phyloP scores from a whole-genome alignment of 345 rosid genomes.

The Lepidium didymum region DNA sequence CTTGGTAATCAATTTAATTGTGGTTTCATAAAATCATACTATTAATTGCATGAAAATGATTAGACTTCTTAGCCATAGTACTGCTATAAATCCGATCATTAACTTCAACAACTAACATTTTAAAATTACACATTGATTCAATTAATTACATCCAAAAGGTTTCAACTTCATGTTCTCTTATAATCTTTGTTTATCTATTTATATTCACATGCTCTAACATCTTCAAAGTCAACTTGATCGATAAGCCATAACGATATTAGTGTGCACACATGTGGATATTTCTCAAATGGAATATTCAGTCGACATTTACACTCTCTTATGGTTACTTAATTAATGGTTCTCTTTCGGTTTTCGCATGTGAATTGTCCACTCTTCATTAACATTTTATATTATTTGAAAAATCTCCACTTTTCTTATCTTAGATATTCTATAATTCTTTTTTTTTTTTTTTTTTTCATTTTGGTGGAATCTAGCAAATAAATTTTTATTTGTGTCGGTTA shows the following conservation, averaged over 20 bases:
- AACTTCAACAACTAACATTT: background rate
- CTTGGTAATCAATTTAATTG: too few relatives aligned
- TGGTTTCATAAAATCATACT: background rate
- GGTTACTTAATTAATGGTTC: background rate
- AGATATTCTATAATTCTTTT: too few relatives aligned
- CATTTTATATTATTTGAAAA: too few relatives aligned
- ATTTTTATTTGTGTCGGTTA: too few relatives aligned
- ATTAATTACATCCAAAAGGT: background rate
- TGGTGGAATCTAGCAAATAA: too few relatives aligned
- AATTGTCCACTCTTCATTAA: background rate
- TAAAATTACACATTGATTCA: background rate
- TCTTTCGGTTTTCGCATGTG: background rate
- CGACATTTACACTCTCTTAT: conserved; percentile 3
- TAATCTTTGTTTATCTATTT: background rate
- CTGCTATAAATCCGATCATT: background rate
- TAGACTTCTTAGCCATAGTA: too few relatives aligned
- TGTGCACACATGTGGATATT: conserved; percentile 1
- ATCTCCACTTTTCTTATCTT: too few relatives aligned
- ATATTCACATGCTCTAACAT: background rate
- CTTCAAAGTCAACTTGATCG: conserved; percentile 2
- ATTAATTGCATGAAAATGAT: background rate
- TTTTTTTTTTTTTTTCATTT: too few relatives aligned
- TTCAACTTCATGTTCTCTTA: background rate
- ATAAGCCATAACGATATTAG: background rate
- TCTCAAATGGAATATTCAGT: conserved; percentile 5